phyloP scores from a whole-genome alignment of 768 basidiomycete genomes.

The Gloeophyllum trabeum region DNA sequence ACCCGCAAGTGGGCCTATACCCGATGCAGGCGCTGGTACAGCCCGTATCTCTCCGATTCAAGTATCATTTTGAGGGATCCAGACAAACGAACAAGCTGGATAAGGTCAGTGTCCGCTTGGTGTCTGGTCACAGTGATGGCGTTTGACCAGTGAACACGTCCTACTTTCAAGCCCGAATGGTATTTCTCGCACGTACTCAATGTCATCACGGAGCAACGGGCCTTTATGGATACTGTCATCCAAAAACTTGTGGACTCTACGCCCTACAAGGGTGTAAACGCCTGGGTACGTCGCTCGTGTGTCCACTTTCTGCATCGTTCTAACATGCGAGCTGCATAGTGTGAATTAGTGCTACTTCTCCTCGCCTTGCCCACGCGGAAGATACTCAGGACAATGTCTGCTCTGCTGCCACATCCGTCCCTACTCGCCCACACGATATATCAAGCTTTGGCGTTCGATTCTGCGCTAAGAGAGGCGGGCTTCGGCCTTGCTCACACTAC shows the following conservation, averaged over 20 bases:
- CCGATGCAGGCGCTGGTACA: conserved; percentile 77
- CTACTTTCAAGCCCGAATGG: conserved; percentile 75
- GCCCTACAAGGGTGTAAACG: conserved; percentile 52
- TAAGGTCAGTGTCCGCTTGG: conserved; percentile 57
- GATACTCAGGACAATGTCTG: conserved; percentile 61
- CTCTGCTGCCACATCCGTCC: conserved; percentile 66
- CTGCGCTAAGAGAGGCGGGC: conserved; percentile 60
- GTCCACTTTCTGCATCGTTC: conserved; percentile 1
- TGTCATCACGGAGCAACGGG: conserved; percentile 71
- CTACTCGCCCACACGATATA: conserved; percentile 93
- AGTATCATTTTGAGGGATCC: conserved; percentile 86
- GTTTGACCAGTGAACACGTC: no score
- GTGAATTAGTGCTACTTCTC: conserved; percentile 73
- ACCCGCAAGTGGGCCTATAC: conserved; percentile 51
- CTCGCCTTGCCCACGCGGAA: conserved; percentile 71
- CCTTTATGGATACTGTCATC: conserved; percentile 67
- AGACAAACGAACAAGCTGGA: conserved; percentile 86
- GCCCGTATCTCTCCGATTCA: conserved; percentile 80
- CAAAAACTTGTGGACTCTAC: conserved; percentile 60
- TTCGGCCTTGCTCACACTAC: conserved; percentile 52
- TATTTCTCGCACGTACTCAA: conserved; percentile 90
- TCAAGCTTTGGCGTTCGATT: conserved; percentile 84
- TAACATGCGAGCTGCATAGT: conserved; percentile 27
- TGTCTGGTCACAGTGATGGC: neutral
- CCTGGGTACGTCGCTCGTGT: conserved; percentile 42